Evolutionary conservation across 225 moss, liverwort and hornwort genomes (phyloP).

Genomic region (Antitrichia curtipendula): DNA sequence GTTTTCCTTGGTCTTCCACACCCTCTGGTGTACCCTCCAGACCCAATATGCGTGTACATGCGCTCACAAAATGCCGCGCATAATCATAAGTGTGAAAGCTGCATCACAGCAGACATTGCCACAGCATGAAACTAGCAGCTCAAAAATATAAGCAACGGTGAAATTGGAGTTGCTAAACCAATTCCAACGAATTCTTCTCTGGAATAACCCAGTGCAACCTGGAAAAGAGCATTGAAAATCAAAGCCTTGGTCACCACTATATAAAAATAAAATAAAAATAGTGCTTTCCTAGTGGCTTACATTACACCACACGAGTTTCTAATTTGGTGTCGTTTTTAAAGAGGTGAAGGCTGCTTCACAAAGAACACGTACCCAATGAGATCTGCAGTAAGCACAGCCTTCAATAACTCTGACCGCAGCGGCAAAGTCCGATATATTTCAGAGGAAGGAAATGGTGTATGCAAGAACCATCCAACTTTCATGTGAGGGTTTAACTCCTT

Average conservation of each 20-base stretch:
- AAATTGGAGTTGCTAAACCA: not conserved
- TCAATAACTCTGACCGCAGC: constrained; percentile 78
- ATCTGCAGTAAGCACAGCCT: constrained; percentile 87
- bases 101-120: constrained; percentile 11
- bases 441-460: constrained; percentile 92
- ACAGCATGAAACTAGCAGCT: not conserved
- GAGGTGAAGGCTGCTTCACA: not conserved
- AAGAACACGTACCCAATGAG: constrained; percentile 55
- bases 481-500: constrained; percentile 62
- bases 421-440: constrained; percentile 92
- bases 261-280: not conserved
- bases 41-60: constrained; percentile 88
- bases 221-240: not conserved
- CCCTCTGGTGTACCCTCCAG: constrained; percentile 95
- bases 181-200: not conserved
- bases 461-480: constrained; percentile 98
- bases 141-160: not conserved
- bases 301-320: not conserved
- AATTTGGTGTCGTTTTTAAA: not conserved
- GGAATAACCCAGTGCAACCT: not conserved
- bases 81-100: constrained; percentile 93
- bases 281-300: not conserved
- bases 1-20: constrained; percentile 87
- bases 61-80: constrained; percentile 94
- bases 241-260: not conserved